Percentiles rank a stretch among this genome's conserved stretches.
Evolutionary conservation across 805 yeast species (phyloP).

Genomic region (Saccharomyces paradoxus): DNA sequence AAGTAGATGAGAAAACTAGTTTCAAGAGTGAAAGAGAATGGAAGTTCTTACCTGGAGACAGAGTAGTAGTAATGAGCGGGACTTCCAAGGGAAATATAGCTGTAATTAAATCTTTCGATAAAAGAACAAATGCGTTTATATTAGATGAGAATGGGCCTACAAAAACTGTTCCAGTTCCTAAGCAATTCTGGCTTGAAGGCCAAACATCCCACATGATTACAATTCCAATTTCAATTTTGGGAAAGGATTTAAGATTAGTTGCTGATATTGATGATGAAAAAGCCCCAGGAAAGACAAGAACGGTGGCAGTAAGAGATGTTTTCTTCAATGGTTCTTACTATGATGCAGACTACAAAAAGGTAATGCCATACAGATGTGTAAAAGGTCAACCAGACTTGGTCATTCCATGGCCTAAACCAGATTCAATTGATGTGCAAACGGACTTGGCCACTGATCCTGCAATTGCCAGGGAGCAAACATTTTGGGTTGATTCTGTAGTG

Average conservation of each 20-base stretch:
- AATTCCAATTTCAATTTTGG: slow-evolving; percentile 55
- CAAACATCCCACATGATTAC: slow-evolving; percentile 65
- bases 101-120: slow-evolving; percentile 50
- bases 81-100: slow-evolving; percentile 67
- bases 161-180: slow-evolving; percentile 59
- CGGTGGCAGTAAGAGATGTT: slow-evolving; percentile 73
- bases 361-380: slow-evolving; percentile 73
- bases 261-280: slow-evolving; percentile 63
- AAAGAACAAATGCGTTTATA: slow-evolving; percentile 53
- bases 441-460: slow-evolving; percentile 53
- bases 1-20: slow-evolving; percentile 26
- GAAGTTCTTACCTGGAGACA: slow-evolving; percentile 65
- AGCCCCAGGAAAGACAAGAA: slow-evolving; percentile 46
- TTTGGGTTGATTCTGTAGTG: slow-evolving; percentile 58
- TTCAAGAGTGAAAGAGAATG: slow-evolving; percentile 43
- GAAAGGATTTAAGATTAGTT: slow-evolving; percentile 60
- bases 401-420: slow-evolving; percentile 88
- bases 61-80: slow-evolving; percentile 67
- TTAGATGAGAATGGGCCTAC: slow-evolving; percentile 64
- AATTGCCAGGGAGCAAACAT: slow-evolving; percentile 62
- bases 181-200: slow-evolving; percentile 60
- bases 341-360: slow-evolving; percentile 62
- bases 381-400: slow-evolving; percentile 58
- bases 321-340: slow-evolving; percentile 61
- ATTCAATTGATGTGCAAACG: slow-evolving; percentile 38